Evolutionary conservation across 1,284 basidiomycete genomes (phyloP).

Genomic region (Leccinum subrobustum): DNA sequence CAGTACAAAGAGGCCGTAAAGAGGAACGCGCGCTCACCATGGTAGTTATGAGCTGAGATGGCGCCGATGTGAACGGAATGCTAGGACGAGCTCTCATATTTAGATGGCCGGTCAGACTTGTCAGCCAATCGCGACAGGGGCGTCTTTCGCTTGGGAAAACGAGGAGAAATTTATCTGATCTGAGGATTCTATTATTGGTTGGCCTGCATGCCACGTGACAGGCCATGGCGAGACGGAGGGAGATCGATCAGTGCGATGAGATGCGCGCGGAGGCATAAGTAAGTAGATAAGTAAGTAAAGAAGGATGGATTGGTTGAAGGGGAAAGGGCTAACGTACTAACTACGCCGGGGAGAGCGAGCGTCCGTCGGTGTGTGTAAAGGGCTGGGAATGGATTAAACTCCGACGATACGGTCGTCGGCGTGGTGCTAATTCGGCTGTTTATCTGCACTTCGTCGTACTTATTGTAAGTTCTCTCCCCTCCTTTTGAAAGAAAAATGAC

Average conservation of each 20-base stretch:
- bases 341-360: neutral
- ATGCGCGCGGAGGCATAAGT: neutral
- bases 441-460: neutral
- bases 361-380: neutral
- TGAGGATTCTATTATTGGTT: neutral
- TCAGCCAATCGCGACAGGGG: neutral
- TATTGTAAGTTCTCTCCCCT: constrained; percentile 14
- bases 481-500: neutral
- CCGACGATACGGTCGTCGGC: neutral
- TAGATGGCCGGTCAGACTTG: neutral
- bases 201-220: no score
- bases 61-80: neutral
- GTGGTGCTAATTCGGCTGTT: neutral
- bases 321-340: neutral
- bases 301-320: no score
- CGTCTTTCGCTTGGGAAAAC: neutral
- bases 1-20: neutral
- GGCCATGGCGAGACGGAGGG: neutral
- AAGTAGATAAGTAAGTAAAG: no score
- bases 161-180: neutral
- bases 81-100: neutral
- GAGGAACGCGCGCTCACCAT: neutral
- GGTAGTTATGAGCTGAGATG: no score
- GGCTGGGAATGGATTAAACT: neutral
- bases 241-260: neutral